These are phyloP conservation scores for Hirschfeldia incana DNA, from an alignment of 345 rosid genomes.

Conservation along the genomic window DNA sequence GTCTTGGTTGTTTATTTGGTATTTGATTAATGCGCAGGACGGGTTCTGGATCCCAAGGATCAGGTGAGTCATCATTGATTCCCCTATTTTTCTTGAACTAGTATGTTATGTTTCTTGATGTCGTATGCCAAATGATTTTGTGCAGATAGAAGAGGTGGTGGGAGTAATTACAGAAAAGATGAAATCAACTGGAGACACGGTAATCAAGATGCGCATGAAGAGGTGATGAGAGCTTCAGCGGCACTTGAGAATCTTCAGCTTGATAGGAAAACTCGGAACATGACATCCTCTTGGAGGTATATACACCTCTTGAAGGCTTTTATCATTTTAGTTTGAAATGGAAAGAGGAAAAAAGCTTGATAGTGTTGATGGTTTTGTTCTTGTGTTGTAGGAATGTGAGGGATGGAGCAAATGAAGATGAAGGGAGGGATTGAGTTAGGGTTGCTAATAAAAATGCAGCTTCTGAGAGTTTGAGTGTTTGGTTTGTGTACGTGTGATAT, in stretches of 20 bases:
- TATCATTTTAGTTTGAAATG: background rate
- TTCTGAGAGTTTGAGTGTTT: background rate
- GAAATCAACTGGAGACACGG: constrained; percentile 79
- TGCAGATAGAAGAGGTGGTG: constrained; percentile 49
- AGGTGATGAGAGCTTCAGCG: constrained; percentile 72
- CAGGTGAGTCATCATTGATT: constrained; percentile 55
- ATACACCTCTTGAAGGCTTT: constrained; percentile 23
- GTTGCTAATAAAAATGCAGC: background rate
- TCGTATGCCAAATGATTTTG: constrained; percentile 17
- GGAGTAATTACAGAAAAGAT: constrained; percentile 69
- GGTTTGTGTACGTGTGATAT: constrained; percentile 1
- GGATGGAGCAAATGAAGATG: constrained; percentile 70
- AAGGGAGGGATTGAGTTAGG: constrained; percentile 39
- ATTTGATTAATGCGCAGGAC: constrained; percentile 47
- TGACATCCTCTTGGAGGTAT: constrained; percentile 92
- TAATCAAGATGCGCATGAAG: constrained; percentile 64
- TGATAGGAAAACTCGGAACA: constrained; percentile 88
- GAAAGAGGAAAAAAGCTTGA: background rate
- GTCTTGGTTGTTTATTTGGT: constrained; percentile 12
- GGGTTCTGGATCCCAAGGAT: constrained; percentile 54
- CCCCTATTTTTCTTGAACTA: background rate
- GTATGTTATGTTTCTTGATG: background rate
- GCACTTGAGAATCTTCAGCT: constrained; percentile 90
- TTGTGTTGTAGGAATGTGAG: constrained; percentile 65
- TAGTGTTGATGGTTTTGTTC: background rate